Evolutionary conservation across 108 stramenopile species (phyloP).

Genomic region (Poteriospumella lacustris): DNA sequence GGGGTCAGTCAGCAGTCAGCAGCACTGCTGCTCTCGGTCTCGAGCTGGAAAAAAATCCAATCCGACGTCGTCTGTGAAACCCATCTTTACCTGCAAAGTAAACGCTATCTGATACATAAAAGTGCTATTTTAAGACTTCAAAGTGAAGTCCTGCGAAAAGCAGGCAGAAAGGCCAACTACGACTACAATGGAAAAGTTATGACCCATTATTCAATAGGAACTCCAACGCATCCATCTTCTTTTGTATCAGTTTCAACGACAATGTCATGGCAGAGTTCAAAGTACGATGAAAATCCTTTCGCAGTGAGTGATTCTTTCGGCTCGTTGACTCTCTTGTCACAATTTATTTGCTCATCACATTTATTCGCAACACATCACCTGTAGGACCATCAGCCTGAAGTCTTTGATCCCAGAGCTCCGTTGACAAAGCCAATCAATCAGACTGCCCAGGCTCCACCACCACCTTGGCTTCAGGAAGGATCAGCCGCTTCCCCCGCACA

Average conservation of each 20-base stretch:
- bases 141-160: no score
- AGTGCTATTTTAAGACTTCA: no score
- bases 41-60: no score
- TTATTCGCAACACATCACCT: background rate
- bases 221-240: no score
- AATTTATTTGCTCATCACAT: background rate
- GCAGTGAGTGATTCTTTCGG: background rate
- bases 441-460: background rate
- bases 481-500: background rate
- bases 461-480: background rate
- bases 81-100: no score
- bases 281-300: slow-evolving; percentile 1
- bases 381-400: background rate
- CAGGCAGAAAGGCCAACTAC: no score
- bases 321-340: background rate
- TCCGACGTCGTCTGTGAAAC: no score
- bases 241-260: background rate
- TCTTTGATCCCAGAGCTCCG: background rate
- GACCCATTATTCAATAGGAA: no score
- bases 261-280: background rate
- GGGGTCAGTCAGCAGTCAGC: no score
- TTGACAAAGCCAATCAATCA: background rate
- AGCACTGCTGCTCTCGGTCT: no score
- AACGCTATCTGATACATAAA: no score
- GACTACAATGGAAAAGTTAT: no score